phyloP scores from a whole-genome alignment of 768 basidiomycete species.

The Leccinum fibrillosum region DNA sequence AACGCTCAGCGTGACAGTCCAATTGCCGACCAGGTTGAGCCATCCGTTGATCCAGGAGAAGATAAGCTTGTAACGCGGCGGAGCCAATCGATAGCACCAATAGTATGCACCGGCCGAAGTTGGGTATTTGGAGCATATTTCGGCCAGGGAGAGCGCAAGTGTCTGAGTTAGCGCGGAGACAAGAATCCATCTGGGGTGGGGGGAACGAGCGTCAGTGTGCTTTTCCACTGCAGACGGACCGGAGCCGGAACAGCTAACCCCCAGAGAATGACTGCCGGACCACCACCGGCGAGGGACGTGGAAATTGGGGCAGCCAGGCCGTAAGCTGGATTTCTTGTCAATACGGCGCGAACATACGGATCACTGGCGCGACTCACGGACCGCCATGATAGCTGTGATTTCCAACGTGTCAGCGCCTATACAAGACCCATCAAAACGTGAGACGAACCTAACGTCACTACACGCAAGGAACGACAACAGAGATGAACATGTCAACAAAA shows the following conservation, averaged over 20 bases:
- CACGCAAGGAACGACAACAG: neutral
- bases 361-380: slow-evolving; percentile 43
- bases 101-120: slow-evolving; percentile 64
- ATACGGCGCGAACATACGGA: neutral
- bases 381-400: slow-evolving; percentile 53
- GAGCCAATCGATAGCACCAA: slow-evolving; percentile 61
- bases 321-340: slow-evolving; percentile 39
- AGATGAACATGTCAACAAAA: neutral
- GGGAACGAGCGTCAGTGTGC: neutral
- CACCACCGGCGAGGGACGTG: slow-evolving; percentile 52
- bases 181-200: slow-evolving; percentile 42
- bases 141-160: slow-evolving; percentile 52
- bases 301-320: slow-evolving; percentile 55
- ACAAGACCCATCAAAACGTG: neutral
- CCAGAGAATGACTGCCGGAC: slow-evolving; percentile 58
- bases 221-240: neutral
- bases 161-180: slow-evolving; percentile 47
- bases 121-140: slow-evolving; percentile 59
- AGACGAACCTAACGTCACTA: slow-evolving; percentile 49
- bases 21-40: slow-evolving; percentile 66
- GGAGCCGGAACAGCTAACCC: slow-evolving; percentile 34
- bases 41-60: slow-evolving; percentile 68
- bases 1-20: slow-evolving; percentile 65
- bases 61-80: slow-evolving; percentile 48
- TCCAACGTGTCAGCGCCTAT: slow-evolving; percentile 2